phyloP scores from a whole-genome alignment of 2,329 filamentous ascomycete species.

The Alternaria viburni region DNA sequence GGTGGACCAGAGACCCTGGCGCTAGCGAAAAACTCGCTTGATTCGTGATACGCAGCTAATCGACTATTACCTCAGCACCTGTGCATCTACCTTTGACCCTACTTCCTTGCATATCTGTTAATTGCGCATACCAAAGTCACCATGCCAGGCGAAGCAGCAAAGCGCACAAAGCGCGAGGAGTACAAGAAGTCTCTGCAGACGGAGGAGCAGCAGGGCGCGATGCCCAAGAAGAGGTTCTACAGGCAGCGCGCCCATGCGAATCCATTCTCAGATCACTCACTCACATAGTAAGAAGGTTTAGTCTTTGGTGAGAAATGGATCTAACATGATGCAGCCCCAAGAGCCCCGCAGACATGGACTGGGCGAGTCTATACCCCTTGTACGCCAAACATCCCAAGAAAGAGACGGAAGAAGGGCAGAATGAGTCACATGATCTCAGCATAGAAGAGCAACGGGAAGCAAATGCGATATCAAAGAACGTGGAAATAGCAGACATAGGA shows the following conservation, averaged over 20 bases:
- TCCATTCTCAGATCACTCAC: constrained; percentile 91
- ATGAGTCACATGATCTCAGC: constrained; percentile 25
- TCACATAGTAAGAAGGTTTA: constrained; percentile 72
- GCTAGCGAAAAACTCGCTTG: constrained; percentile 39
- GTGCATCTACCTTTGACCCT: not conserved
- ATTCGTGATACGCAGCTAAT: constrained; percentile 21
- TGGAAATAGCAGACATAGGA: constrained; percentile 95
- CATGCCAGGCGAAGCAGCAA: constrained; percentile 47
- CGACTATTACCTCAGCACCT: constrained; percentile 22
- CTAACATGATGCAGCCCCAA: constrained; percentile 66
- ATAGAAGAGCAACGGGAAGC: constrained; percentile 17
- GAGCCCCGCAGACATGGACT: constrained; percentile 86
- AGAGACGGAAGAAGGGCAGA: constrained; percentile 23
- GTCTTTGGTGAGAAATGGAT: not conserved
- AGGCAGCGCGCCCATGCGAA: constrained; percentile 96
- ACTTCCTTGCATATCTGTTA: not conserved
- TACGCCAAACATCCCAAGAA: constrained; percentile 54
- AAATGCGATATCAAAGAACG: constrained; percentile 64
- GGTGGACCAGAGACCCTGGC: constrained; percentile 17
- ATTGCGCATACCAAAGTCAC: constrained; percentile 8
- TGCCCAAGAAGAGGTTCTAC: constrained; percentile 96
- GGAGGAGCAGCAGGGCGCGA: constrained; percentile 57
- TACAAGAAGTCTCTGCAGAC: constrained; percentile 48
- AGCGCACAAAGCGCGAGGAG: constrained; percentile 56
- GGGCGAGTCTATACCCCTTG: constrained; percentile 81